Percentiles rank a stretch among this genome's conserved stretches.
phyloP scores from a whole-genome alignment of 176 grass and related monocot genomes.

The Avena atlantica region DNA sequence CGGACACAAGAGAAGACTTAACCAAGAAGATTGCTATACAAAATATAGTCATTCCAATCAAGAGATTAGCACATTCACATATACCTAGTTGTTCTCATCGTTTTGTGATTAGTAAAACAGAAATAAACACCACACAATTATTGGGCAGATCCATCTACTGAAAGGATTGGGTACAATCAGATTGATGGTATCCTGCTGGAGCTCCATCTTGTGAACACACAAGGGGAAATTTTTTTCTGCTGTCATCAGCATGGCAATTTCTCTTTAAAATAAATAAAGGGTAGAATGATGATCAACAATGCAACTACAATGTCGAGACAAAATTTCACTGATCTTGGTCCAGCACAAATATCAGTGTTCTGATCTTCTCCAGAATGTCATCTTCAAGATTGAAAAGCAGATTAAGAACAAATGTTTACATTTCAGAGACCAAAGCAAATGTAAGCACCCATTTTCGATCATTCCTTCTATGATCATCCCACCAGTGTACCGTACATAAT shows the following conservation, averaged over 20 bases:
- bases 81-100: no score
- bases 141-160: slow-evolving; percentile 21
- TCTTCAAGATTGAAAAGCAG: background rate
- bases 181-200: slow-evolving; percentile 14
- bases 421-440: slow-evolving; percentile 18
- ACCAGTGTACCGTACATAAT: slow-evolving; percentile 34
- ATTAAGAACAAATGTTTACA: slow-evolving; percentile 15
- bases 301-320: slow-evolving; percentile 10
- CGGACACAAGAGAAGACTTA: slow-evolving; percentile 34
- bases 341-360: background rate
- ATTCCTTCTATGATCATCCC: slow-evolving; percentile 21
- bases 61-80: background rate
- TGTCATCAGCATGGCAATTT: background rate
- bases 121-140: background rate
- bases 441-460: slow-evolving; percentile 15
- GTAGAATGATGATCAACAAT: background rate
- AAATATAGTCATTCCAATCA: slow-evolving; percentile 17
- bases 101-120: slow-evolving; percentile 17
- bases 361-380: background rate
- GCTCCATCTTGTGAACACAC: background rate
- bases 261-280: background rate
- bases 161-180: background rate
- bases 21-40: background rate
- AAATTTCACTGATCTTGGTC: background rate
- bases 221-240: background rate